Evolutionary conservation across 2,329 filamentous ascomycete genomes (phyloP).

Genomic region (Trichoderma polysporum): DNA sequence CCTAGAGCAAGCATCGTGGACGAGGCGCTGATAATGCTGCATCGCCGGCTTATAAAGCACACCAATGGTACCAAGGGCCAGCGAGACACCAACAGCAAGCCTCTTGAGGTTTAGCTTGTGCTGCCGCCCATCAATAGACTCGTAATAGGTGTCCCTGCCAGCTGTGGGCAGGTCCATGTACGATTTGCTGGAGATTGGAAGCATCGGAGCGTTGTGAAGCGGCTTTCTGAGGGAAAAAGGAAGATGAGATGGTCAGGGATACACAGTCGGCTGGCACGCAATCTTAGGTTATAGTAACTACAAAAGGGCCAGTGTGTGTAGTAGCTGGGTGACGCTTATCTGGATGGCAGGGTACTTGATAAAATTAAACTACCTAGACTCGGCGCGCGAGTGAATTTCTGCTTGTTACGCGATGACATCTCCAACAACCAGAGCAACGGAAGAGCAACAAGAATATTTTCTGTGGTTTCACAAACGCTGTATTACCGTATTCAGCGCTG

Average conservation of each 20-base stretch:
- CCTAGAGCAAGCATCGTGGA: slow-evolving; percentile 29
- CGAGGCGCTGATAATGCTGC: slow-evolving; percentile 28
- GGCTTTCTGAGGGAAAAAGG: not conserved
- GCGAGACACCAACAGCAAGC: slow-evolving; percentile 27
- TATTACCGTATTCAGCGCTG: not conserved
- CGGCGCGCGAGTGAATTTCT: not conserved
- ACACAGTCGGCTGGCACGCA: not conserved
- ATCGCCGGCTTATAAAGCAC: slow-evolving; percentile 30
- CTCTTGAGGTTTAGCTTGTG: slow-evolving; percentile 29
- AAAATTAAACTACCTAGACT: not conserved
- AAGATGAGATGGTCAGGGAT: not conserved
- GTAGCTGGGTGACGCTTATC: not conserved
- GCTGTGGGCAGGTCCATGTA: slow-evolving; percentile 1
- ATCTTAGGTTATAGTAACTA: not conserved
- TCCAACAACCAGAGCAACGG: not conserved
- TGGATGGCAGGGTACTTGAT: not conserved
- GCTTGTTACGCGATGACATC: not conserved
- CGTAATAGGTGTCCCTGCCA: not conserved
- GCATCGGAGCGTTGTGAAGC: not conserved
- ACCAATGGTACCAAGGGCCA: slow-evolving; percentile 31
- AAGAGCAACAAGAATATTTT: too few species aligned
- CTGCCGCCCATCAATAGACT: not conserved
- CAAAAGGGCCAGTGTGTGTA: not conserved
- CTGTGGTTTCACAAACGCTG: not conserved
- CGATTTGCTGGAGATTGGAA: not conserved